Evolutionary conservation across 257 asterid genomes (phyloP).

Genomic region (Ophiorrhiza pumila): DNA sequence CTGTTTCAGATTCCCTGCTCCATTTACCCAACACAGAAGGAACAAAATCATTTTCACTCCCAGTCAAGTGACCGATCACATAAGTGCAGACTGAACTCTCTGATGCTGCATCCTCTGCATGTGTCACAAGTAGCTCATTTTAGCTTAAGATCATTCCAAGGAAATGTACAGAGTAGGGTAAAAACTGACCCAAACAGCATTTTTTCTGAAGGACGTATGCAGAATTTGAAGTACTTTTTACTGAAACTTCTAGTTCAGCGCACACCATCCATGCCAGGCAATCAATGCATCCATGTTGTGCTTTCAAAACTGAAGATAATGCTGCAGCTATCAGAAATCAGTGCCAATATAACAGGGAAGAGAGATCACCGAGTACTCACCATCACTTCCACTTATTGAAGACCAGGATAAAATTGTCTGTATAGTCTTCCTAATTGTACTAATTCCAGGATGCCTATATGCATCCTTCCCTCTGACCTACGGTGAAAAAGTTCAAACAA

Average conservation of each 20-base stretch:
- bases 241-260: conserved; percentile 53
- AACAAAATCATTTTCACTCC: conserved; percentile 18
- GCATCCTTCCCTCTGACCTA: conserved; percentile 65
- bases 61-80: conserved; percentile 50
- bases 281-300: conserved; percentile 96
- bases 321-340: conserved; percentile 16
- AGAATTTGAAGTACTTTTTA: conserved; percentile 26
- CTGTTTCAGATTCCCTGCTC: conserved; percentile 25
- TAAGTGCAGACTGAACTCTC: conserved; percentile 44
- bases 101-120: conserved; percentile 38
- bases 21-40: conserved; percentile 27
- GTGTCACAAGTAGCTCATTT: conserved; percentile 18
- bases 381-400: conserved; percentile 56
- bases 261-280: conserved; percentile 81
- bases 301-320: conserved; percentile 61
- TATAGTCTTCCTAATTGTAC: conserved; percentile 44
- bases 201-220: conserved; percentile 4
- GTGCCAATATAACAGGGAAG: background rate
- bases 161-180: background rate
- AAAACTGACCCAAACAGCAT: conserved; percentile 14
- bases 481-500: conserved; percentile 4
- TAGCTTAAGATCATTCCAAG: background rate
- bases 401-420: conserved; percentile 60
- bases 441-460: conserved; percentile 45
- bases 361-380: conserved; percentile 36